phyloP scores from a whole-genome alignment of 768 basidiomycete species.

The Neoboletus brunneissimus region DNA sequence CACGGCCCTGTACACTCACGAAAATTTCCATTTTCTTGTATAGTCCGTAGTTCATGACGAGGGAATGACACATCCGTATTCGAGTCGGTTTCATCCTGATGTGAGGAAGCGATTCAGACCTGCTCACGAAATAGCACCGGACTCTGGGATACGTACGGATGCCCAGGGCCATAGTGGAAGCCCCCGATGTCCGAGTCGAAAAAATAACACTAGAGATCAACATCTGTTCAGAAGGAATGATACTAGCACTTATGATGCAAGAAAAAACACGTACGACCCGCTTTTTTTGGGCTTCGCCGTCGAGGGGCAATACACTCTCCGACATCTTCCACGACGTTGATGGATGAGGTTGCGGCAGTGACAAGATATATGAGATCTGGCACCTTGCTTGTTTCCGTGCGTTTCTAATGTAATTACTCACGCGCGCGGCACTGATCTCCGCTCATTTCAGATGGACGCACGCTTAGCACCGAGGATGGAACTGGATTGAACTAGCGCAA shows the following conservation, averaged over 20 bases:
- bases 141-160: conserved; percentile 59
- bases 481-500: background rate
- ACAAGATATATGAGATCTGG: background rate
- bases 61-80: conserved; percentile 98
- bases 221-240: conserved; percentile 2
- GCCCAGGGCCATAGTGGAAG: conserved; percentile 98
- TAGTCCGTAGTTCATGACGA: conserved; percentile 99
- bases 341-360: background rate
- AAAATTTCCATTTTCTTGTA: conserved; percentile 99
- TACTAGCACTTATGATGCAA: background rate
- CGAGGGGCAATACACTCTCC: conserved; percentile 53
- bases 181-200: conserved; percentile 99
- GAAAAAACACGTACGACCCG: conserved; percentile 66
- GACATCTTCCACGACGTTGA: conserved; percentile 28
- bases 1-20: conserved; percentile 49
- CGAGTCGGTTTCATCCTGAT: conserved; percentile 93
- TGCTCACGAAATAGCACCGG: background rate
- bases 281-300: conserved; percentile 76
- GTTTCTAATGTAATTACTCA: conserved; percentile 9
- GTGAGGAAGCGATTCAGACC: background rate
- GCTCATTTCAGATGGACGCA: background rate
- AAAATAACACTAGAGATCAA: conserved; percentile 81
- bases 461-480: background rate
- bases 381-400: background rate
- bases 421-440: conserved; percentile 13